These are phyloP conservation scores for Starmerella apis DNA, from an alignment of 805 yeast species.

Conservation along the genomic window DNA sequence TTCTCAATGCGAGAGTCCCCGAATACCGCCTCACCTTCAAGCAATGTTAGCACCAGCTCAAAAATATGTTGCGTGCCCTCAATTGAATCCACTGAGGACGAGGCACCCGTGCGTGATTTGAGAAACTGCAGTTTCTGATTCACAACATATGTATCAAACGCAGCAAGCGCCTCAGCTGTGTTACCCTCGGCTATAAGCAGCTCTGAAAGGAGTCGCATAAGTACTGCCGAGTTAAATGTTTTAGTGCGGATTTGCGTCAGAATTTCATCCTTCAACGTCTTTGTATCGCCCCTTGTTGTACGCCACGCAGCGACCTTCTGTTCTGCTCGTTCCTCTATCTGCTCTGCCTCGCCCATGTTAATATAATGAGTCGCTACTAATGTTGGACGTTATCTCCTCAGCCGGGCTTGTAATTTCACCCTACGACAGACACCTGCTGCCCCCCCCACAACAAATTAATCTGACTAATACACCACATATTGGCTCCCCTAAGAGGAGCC, in stretches of 20 bases:
- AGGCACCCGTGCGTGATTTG: slow-evolving; percentile 26
- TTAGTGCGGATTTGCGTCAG: slow-evolving; percentile 8
- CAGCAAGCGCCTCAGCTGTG: slow-evolving; percentile 29
- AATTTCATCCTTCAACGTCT: slow-evolving; percentile 9
- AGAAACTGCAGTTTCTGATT: slow-evolving; percentile 27
- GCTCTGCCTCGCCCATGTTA: neutral
- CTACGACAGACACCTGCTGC: too few species aligned
- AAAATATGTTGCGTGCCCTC: slow-evolving; percentile 22
- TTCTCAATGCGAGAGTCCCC: slow-evolving; percentile 7
- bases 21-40: slow-evolving; percentile 13
- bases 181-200: slow-evolving; percentile 26
- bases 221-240: slow-evolving; percentile 32
- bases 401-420: too few species aligned
- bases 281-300: neutral
- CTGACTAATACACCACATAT: too few species aligned
- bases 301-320: slow-evolving; percentile 18
- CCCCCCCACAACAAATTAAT: too few species aligned
- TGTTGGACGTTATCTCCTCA: too few species aligned
- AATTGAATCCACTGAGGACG: slow-evolving; percentile 20
- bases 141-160: slow-evolving; percentile 29
- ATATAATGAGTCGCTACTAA: too few species aligned
- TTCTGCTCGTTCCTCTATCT: slow-evolving; percentile 5
- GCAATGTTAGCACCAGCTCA: slow-evolving; percentile 17
- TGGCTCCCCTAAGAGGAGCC: too few species aligned
- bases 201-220: slow-evolving; percentile 29